Base-by-base conservation (phyloP, 768 basidiomycete genomes). In the Leccinum ochraceum region DNA sequence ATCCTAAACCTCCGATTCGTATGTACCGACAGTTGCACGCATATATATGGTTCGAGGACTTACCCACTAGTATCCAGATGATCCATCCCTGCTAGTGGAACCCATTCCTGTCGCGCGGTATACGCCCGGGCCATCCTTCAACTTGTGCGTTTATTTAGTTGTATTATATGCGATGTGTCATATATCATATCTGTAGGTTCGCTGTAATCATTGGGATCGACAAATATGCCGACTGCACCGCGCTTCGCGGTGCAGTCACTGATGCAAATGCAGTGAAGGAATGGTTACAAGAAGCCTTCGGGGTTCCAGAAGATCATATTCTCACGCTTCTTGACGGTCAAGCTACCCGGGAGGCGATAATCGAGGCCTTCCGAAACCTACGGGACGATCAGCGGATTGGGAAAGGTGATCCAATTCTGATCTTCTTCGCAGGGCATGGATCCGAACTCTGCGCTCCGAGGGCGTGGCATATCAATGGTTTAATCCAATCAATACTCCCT, bases 341-440 rank as follows among this genome's bases (percentile, higher is more conserved):
- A 4, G 81, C 81, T 2, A 76, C 79, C 1, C 69, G 80, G 6
- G 22, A 42, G 4, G 68, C 54, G 7, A 81, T 81, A 34, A 65
- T 79, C 53, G 28, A 58, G 4, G 73, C 64, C 3, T 60, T 69
- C 30, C 1, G 5, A n/a, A 10, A 51, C 3, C 70, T 82, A 59
- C 42, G 26, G 6, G 44, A 56, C 9, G 65, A 79, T 8, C 54
- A 58, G 6, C 66, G 70, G 17, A 70, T 74, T 28, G 48, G 57
- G 0, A 54, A 71, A 20, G 67, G 72, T 3, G 72, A 74, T 50
- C 71, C 75, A 4, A 77, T 81, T 30, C 53, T 80, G 37, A 76
- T 81, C 37, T 82, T 76, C 61, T 82, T 73, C 54, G 75, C 80
- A 11, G 81, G 80, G 10, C 81, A 82, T 53, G 81, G 81, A 26